phyloP scores from a whole-genome alignment of 106 monocot species.

The Cymbidium sinense region DNA sequence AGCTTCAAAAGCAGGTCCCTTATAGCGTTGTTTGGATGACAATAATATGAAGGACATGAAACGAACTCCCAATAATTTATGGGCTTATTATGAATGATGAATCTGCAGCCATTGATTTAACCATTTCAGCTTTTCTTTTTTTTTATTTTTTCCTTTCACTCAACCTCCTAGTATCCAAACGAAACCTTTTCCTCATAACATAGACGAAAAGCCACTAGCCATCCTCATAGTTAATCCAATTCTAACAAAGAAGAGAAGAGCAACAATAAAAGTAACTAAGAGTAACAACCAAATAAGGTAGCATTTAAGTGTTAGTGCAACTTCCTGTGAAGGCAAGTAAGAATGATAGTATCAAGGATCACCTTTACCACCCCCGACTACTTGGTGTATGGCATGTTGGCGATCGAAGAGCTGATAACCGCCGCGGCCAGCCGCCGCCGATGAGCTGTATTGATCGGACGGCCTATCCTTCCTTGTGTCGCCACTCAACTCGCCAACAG shows the following conservation, averaged over 20 bases:
- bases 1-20: neutral
- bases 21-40: neutral
- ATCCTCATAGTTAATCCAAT: neutral
- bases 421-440: conserved; percentile 11
- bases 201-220: neutral
- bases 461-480: conserved; percentile 46
- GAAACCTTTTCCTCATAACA: too few relatives aligned
- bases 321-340: neutral
- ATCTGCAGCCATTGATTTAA: neutral
- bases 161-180: too few relatives aligned
- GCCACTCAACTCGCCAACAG: conserved; percentile 6
- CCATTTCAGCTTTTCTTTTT: neutral
- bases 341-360: neutral
- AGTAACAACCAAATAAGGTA: neutral
- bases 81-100: neutral
- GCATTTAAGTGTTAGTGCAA: neutral
- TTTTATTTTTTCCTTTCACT: too few relatives aligned
- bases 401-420: conserved; percentile 61
- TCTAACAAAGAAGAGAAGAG: neutral
- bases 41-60: neutral
- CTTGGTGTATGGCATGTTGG: conserved; percentile 61
- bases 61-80: neutral
- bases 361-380: conserved; percentile 81
- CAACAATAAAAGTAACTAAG: neutral
- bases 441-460: conserved; percentile 25